phyloP scores from a whole-genome alignment of 1,284 basidiomycete genomes.

The Marasmius sp. region DNA sequence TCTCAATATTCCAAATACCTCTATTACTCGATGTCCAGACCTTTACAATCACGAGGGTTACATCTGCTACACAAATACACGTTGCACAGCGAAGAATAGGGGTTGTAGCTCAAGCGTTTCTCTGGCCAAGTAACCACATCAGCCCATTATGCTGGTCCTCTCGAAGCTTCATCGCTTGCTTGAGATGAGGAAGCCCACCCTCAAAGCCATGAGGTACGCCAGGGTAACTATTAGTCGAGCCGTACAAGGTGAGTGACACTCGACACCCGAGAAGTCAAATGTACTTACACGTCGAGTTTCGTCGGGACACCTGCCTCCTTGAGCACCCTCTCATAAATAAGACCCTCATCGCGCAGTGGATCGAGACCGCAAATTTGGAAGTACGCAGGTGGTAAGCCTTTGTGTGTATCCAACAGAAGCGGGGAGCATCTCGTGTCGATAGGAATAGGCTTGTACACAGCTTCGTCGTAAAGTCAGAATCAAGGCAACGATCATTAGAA shows the following conservation, averaged over 20 bases:
- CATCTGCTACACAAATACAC: no score
- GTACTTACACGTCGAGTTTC: constrained; percentile 13
- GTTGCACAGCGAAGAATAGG: no score
- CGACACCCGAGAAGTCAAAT: no score
- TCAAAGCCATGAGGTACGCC: constrained; percentile 1
- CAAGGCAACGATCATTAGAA: background rate
- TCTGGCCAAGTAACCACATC: no score
- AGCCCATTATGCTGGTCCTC: no score
- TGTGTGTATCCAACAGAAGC: constrained; percentile 2
- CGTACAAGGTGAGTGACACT: background rate
- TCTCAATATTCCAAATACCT: no score
- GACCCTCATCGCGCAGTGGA: constrained; percentile 14
- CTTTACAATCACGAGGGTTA: no score
- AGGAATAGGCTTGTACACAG: background rate
- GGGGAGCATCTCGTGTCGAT: constrained; percentile 6
- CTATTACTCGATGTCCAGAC: no score
- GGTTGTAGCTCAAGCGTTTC: no score
- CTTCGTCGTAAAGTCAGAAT: background rate
- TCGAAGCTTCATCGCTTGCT: no score
- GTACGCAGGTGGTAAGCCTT: constrained; percentile 9
- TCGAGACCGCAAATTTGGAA: constrained; percentile 13
- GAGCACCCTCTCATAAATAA: constrained; percentile 11
- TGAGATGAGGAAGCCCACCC: no score
- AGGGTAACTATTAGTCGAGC: background rate
- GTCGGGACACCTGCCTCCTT: constrained; percentile 4